Evolutionary conservation across 257 asterid genomes (phyloP).

Genomic region (Primulina eburnea): DNA sequence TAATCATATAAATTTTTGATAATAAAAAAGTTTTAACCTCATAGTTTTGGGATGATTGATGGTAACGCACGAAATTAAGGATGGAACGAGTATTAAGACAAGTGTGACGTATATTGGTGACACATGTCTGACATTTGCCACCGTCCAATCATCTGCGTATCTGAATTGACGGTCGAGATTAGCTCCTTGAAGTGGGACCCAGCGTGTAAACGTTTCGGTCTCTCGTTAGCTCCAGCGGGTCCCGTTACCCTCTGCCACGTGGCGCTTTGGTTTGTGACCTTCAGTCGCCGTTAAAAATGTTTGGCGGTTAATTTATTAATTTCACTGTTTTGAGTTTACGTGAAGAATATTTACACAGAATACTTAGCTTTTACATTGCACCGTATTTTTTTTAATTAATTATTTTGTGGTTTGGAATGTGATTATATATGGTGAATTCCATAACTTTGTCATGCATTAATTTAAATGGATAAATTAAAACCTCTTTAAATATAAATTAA

Average conservation of each 20-base stretch:
- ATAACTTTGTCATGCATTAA: too few species aligned
- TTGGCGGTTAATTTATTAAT: not conserved
- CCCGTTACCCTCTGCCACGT: constrained; percentile 17
- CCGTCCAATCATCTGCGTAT: constrained; percentile 30
- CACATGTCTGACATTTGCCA: constrained; percentile 23
- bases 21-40: too few species aligned
- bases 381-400: too few species aligned
- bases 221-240: constrained; percentile 10
- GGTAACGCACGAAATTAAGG: not conserved
- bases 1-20: too few species aligned
- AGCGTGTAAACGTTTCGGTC: constrained; percentile 31
- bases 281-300: not conserved
- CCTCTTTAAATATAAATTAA: too few species aligned
- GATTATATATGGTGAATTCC: too few species aligned
- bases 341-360: not conserved
- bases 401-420: too few species aligned
- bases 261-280: not conserved
- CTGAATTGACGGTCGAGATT: constrained; percentile 33
- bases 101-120: constrained; percentile 32
- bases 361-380: too few species aligned
- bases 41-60: too few species aligned
- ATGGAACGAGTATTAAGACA: not conserved
- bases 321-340: constrained; percentile 1
- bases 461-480: too few species aligned
- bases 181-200: constrained; percentile 6